Evolutionary conservation across 345 rosid species (phyloP), one percentile per base, ranked within the genome.

Genomic region (Citrus cavaleriei): DNA sequence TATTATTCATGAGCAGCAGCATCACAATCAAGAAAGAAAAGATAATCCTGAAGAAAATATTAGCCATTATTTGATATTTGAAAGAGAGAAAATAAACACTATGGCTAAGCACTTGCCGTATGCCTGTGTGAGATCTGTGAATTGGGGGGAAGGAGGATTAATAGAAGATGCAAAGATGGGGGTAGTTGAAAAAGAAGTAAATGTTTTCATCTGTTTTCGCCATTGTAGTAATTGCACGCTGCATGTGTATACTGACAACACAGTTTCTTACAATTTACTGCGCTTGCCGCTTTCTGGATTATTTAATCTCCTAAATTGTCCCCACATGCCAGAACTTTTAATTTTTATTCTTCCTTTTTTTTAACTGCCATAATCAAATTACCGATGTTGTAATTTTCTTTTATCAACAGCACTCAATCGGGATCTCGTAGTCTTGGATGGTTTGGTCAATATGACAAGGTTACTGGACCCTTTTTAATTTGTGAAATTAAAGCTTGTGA

Each of bases 131-230:
- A 19, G 42, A 5, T 49, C 57, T 70, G 77, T 72, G 60, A 76
- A 46, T 46, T 12, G 18, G 25, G 75, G 80, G 55, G 68, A 46
- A 65, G 69, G 42, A 32, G 71, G 70, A 37, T 34, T 77, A 68
- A 74, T 77, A 75, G 64, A 4, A 22, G 51, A 51, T 27, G 40
- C 67, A 27, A 49, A 51, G 73, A 57, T 16, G 70, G 69, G 13
- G 77, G 90, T 80, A 21, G 90, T 82, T 80, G 80, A 61, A 32
- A 77, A 35, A 70, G 84, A 22, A 90, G 80, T 91, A 84, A 90
- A 90, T 91, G 89, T 68, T 34, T 78, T 74, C 89, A 88, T 79
- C 89, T 28, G 91, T 80, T 85, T 81, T 78, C 82, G 74, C 80
- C 79, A 76, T 79, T 62, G 82, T 69, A 83, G 80, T 87, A 78